Conservation (phyloP, 1,139 yeast genomes). For the Yamadazyma diospyri region DNA sequence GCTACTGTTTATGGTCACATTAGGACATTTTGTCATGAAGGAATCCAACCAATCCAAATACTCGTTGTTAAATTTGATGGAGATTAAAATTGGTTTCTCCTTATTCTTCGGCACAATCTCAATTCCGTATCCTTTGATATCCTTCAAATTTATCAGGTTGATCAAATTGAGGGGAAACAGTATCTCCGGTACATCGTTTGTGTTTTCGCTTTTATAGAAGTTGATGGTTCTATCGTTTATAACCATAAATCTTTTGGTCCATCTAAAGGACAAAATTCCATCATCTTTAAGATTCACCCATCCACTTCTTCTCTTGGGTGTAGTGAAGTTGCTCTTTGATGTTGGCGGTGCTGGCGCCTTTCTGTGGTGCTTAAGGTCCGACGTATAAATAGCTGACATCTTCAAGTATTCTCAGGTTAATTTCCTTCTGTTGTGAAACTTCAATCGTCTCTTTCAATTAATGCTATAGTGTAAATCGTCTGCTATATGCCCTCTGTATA, state of each 20-base stretch:
- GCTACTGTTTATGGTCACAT: conserved; percentile 30
- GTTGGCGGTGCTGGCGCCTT: conserved; percentile 48
- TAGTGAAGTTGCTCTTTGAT: conserved; percentile 17
- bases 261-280: conserved; percentile 75
- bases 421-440: no score
- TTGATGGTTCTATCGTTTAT: conserved; percentile 72
- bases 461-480: no score
- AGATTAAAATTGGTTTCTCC: conserved; percentile 65
- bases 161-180: conserved; percentile 41
- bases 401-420: no score
- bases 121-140: conserved; percentile 51
- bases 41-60: conserved; percentile 90
- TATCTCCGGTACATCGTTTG: conserved; percentile 27
- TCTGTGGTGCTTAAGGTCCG: conserved; percentile 44
- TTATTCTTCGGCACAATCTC: conserved; percentile 63
- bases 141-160: conserved; percentile 36
- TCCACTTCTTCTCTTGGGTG: conserved; percentile 49
- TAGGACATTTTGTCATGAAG: conserved; percentile 81
- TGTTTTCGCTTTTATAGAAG: conserved; percentile 53
- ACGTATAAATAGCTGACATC: conserved; percentile 49
- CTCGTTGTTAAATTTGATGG: conserved; percentile 77
- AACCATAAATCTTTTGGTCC: conserved; percentile 86
- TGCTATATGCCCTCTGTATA: no score
- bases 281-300: conserved; percentile 95
- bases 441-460: background rate